phyloP scores from a whole-genome alignment of 257 asterid species.

The Gardenia jasminoides region DNA sequence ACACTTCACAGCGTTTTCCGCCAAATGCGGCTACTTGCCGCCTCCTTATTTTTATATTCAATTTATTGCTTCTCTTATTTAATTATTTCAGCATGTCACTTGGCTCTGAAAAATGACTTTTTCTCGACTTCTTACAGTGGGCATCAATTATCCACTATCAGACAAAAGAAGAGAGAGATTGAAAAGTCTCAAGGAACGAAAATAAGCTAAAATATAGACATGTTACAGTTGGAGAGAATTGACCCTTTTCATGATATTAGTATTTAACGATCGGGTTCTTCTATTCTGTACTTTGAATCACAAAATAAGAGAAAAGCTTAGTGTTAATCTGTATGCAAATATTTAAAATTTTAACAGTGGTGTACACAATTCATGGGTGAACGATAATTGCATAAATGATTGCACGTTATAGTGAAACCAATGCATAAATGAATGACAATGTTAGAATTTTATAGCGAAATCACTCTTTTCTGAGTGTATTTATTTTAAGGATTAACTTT shows the following conservation, averaged over 20 bases:
- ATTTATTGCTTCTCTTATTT: not conserved
- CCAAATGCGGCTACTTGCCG: constrained; percentile 69
- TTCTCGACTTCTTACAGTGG: constrained; percentile 22
- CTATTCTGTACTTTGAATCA: no score
- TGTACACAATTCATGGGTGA: no score
- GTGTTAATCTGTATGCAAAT: no score
- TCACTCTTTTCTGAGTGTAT: no score
- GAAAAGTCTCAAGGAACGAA: constrained; percentile 26
- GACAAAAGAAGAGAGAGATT: constrained; percentile 8
- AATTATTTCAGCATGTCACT: constrained; percentile 15
- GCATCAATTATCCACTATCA: constrained; percentile 14
- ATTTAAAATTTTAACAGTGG: no score
- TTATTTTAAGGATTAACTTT: no score
- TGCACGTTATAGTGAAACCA: no score
- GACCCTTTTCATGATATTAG: constrained; percentile 29
- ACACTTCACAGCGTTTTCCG: constrained; percentile 26
- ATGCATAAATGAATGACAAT: no score
- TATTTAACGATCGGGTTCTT: constrained; percentile 2
- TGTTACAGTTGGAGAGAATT: constrained; percentile 47
- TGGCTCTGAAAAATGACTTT: constrained; percentile 29
- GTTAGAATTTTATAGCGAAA: no score
- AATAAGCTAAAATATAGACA: constrained; percentile 25
- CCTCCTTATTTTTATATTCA: constrained; percentile 32
- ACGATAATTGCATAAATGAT: no score
- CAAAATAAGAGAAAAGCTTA: no score